Evolutionary conservation across 2,329 filamentous ascomycete genomes (phyloP), one percentile per base, ranked within the genome.

Genomic region (Apiospora arundinis): DNA sequence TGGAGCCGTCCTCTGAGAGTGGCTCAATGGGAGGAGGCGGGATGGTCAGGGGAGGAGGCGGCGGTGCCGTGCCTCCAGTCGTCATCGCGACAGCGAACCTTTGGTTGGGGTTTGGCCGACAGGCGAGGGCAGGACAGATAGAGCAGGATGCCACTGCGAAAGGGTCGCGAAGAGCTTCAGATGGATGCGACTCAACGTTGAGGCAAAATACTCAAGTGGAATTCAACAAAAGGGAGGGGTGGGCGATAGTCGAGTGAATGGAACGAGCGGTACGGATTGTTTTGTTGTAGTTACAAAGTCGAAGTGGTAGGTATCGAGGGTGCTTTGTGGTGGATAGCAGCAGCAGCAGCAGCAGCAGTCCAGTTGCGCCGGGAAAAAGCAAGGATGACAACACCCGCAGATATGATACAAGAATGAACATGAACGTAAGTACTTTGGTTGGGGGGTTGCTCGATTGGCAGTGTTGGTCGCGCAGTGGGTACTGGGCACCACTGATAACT

Each of bases 1-100:
- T 98, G 49, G 95, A 98, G 69, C 92, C 93, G 77, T 91, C 88
- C 74, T 85, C 84, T 77, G 88, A 88, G 74, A 83, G 82, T 68
- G 82, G 78, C 72, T 84, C 81, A 74, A 83, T 82, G 72, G 79
- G 79, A 68, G 87, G 85, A 73, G 86, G 84, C 76, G 85, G 84
- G 75, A 85, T 85, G 76, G 84, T 82, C 76, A 84, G 82, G 79
- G 87, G 82, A 77, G 85, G 85, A 78, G 85, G 67, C 11, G 67
- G 25, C 28, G 67, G 85, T 75, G 82, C 81, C 56, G 56, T 63
- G 74, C 83, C 83, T 78, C 80, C 81, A 66, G 87, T 85, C 77
- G 87, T 86, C 88, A 90, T 90, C 69, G 75, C 75, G 56, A 40
- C 18, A 40, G 56, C 56, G 21, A n/a, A 40, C 18, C 28, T 40